Conservation (phyloP, 2,329 filamentous ascomycete species). For the Leptoxyphium fumago region DNA sequence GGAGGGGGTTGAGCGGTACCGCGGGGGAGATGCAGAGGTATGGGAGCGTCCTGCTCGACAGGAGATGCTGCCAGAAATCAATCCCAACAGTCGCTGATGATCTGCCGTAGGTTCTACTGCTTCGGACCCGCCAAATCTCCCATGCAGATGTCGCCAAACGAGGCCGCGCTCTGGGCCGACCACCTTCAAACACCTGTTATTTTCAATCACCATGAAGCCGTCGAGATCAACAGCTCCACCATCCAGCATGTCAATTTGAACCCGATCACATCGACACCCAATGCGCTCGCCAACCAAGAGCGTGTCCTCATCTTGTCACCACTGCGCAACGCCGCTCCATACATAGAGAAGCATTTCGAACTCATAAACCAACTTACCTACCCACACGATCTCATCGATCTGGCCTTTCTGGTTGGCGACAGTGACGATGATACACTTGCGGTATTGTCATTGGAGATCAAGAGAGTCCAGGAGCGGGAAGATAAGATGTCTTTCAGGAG, state of each 20-base stretch:
- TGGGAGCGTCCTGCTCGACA: background rate
- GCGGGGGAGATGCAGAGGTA: constrained; percentile 87
- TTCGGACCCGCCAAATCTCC: constrained; percentile 92
- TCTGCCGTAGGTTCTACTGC: constrained; percentile 68
- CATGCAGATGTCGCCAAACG: constrained; percentile 86
- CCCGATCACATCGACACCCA: constrained; percentile 61
- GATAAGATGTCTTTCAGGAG: constrained; percentile 77
- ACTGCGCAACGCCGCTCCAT: constrained; percentile 71
- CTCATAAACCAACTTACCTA: constrained; percentile 81
- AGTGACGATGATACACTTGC: constrained; percentile 82
- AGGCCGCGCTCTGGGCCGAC: constrained; percentile 76
- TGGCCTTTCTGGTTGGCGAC: constrained; percentile 88
- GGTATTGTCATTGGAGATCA: constrained; percentile 69
- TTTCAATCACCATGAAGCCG: constrained; percentile 85
- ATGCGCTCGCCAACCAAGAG: constrained; percentile 69
- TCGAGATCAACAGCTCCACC: constrained; percentile 66
- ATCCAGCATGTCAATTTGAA: constrained; percentile 79
- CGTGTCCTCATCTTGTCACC: constrained; percentile 84
- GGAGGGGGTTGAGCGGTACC: constrained; percentile 68
- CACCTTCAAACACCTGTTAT: constrained; percentile 86
- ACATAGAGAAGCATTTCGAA: constrained; percentile 84
- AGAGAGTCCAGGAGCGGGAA: constrained; percentile 64
- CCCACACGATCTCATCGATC: constrained; percentile 85
- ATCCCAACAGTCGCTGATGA: background rate
- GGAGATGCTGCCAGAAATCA: background rate